Percentiles rank a stretch among this genome's conserved stretches.
phyloP scores from a whole-genome alignment of 345 rosid species.

The Firmiana major region DNA sequence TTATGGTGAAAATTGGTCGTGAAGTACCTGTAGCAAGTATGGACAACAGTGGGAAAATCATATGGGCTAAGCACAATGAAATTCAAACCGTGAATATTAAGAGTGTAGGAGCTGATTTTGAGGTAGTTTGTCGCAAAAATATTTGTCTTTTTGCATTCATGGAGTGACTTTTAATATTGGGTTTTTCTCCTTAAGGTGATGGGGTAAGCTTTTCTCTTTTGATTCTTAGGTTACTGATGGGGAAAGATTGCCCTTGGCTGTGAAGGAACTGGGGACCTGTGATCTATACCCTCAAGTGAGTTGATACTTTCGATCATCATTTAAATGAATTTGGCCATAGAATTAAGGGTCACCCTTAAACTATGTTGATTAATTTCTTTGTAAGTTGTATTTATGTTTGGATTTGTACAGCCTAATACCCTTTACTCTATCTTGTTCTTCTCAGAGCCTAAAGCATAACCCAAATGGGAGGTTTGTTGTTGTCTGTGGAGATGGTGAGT shows the following conservation, averaged over 20 bases:
- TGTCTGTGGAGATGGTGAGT: conserved; percentile 99
- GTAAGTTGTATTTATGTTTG: not conserved
- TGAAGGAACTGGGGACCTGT: conserved; percentile 98
- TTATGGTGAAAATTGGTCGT: conserved; percentile 98
- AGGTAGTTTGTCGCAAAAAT: conserved; percentile 42
- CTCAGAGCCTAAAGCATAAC: conserved; percentile 92
- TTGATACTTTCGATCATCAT: conserved; percentile 19
- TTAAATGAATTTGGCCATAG: conserved; percentile 9
- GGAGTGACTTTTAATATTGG: conserved; percentile 13
- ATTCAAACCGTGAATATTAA: conserved; percentile 97
- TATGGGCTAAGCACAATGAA: conserved; percentile 99
- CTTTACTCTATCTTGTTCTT: conserved; percentile 1
- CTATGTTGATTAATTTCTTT: not conserved
- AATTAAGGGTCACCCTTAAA: not conserved
- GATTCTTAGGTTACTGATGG: conserved; percentile 84
- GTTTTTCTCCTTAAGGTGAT: conserved; percentile 6
- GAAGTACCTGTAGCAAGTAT: conserved; percentile 99
- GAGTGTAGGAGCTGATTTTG: conserved; percentile 93
- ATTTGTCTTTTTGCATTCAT: conserved; percentile 10
- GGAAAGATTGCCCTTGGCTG: conserved; percentile 95
- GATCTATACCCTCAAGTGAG: conserved; percentile 99
- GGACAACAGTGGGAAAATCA: conserved; percentile 98
- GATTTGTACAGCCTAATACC: not conserved
- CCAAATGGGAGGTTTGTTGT: conserved; percentile 98
- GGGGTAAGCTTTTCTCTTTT: conserved; percentile 5